Evolutionary conservation across 164 flowering plant genomes (phyloP).

Genomic region (Tetrastigma voinierianum): DNA sequence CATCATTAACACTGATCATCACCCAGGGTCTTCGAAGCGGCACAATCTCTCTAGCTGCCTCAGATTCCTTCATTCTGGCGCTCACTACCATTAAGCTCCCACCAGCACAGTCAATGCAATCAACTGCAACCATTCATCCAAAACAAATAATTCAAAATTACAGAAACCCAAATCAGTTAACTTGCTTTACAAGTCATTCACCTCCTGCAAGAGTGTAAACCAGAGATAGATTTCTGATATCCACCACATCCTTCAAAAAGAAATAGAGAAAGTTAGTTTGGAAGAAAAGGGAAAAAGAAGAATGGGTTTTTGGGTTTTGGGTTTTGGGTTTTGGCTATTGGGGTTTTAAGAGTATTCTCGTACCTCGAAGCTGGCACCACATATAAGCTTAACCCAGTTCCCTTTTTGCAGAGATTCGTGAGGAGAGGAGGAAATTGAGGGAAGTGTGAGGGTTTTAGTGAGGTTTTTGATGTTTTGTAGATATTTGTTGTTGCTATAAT

Average conservation of each 20-base stretch:
- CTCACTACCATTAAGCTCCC: conserved; percentile 65
- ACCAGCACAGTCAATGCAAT: conserved; percentile 92
- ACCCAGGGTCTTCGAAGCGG: conserved; percentile 73
- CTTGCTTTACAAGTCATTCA: conserved; percentile 8
- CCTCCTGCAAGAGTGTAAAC: conserved; percentile 91
- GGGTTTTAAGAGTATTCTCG: neutral
- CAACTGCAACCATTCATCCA: conserved; percentile 44
- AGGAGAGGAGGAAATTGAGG: conserved; percentile 44
- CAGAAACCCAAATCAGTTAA: neutral
- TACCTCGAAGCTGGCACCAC: conserved; percentile 93
- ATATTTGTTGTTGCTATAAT: conserved; percentile 16
- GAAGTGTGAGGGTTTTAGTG: conserved; percentile 28
- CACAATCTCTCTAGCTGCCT: conserved; percentile 53
- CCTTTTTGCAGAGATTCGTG: conserved; percentile 54
- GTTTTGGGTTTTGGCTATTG: neutral
- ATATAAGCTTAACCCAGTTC: conserved; percentile 86
- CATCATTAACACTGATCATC: conserved; percentile 84
- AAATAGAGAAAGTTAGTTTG: neutral
- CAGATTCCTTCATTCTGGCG: conserved; percentile 80
- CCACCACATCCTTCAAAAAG: conserved; percentile 58
- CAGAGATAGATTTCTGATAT: conserved; percentile 78
- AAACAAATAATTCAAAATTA: neutral
- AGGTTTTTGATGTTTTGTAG: conserved; percentile 37
- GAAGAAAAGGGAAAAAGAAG: too few relatives aligned
- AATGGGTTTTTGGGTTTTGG: neutral